Base-by-base conservation (phyloP, 1,139 yeast species). In the Geotrichum fermentans region DNA sequence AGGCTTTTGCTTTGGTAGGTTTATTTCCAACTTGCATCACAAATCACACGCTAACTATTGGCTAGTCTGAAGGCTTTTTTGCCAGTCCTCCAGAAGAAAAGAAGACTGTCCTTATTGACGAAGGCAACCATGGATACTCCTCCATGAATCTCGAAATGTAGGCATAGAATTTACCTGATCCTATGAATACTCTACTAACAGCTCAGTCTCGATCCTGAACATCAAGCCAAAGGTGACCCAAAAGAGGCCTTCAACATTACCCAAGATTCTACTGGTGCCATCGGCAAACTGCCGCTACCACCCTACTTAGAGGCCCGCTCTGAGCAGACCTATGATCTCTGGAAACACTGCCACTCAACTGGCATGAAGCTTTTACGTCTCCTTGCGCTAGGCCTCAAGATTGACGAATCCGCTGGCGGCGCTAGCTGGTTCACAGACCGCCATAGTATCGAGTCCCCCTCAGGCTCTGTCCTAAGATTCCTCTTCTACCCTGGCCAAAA, bases 401-500 rank as follows among this genome's bases (percentile, higher is more conserved):
- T 83, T 43, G 83, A 79, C 50, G 78, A 74, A 34, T 45, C 49
- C 8, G 58, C 60, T 26, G 76, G 74, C 36, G 75, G 74, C 28
- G 10, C 28, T 24, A 10, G 10, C 8, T 24, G 87, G 82, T 82
- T 84, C 61, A 68, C 75, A 14, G 67, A 74, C n/a, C 73, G 80
- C 53, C 81, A 81, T 60, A 67, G 71, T 39, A 68, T 68, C 7
- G 68, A 73, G 47, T 53, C 60, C 34, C 62, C 64, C 16, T 76
- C 83, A 17, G 85, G 86, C 10, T 71, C 88, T 4, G 78, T 86
- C 0, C 73, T 85, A 59, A 70, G 95, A 57, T 72, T 85, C 57
- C 69, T 85, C 45, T 85, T 80, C 61, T 85, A 85, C 60, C 90
- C 90, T 0, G 75, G 83, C 10, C 79, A 75, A 48, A 71, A 73